Base-by-base conservation (phyloP, 352 stramenopile species). In the Pythium aphanidermatum region DNA sequence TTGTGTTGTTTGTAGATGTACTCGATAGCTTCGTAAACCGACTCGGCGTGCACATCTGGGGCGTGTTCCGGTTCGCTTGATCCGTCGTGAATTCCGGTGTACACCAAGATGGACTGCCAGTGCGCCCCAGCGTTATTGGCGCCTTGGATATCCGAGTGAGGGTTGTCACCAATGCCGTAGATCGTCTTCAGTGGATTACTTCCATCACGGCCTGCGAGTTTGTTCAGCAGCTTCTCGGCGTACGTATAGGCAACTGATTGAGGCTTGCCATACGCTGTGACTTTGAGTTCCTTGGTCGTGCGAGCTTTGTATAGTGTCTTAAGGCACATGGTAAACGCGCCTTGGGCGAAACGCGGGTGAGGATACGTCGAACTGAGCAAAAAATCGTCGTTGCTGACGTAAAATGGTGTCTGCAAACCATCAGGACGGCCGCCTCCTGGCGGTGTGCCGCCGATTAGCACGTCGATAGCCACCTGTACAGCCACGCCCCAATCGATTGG, bases 81-180 rank as follows among this genome's bases (percentile, higher is more conserved):
- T 42, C 71, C 74, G 40, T 84, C 65, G 54, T 80, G 95, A 25
- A 96, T 76, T 17, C 87, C 87, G 32, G 87, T 95, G 44, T 67
- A 65, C 54, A 96, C 78, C n/a, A 96, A 74, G n/a, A 95, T 71
- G 8, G 83, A 95, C 20, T 65, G 78, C 85, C 86, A 96, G 34
- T 84, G 55, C 10, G 73, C 63, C 2, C 83, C 83, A 21, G 82
- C 83, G 33, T 86, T 73, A 55, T 96, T 96, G 13, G 85, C 83
- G 13, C 85, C 85, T 30, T 85, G 75, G 41, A 96, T 90, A 47
- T 96, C 83, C 2, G 82, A 74, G 40, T 80, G 51, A 21, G 85
- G 85, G 52, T 96, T 96, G 65, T 96, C 83, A 5, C 85, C 85
- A 26, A 95, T 91, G 43, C 84, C 85, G 48, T 94, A 96, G 46